Evolutionary conservation across 495 filamentous ascomycete genomes (phyloP).

Genomic region (Penicillium waksmanii): DNA sequence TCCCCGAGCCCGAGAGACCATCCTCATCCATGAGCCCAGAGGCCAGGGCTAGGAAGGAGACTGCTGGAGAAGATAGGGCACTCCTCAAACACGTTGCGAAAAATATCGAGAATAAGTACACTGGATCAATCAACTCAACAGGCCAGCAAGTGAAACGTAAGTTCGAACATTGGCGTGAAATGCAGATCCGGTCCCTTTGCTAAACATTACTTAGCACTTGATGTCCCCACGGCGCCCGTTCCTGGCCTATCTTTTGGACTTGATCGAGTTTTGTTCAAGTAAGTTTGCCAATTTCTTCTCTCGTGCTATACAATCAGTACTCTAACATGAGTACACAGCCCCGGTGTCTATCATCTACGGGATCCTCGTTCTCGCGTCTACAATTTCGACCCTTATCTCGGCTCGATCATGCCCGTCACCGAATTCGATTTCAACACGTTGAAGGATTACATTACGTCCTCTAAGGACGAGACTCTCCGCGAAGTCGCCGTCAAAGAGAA

Average conservation of each 20-base stretch:
- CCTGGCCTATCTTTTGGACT: constrained; percentile 77
- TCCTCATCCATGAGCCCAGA: neutral
- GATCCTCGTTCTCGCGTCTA: constrained; percentile 86
- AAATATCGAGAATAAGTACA: constrained; percentile 13
- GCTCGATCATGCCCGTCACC: constrained; percentile 83
- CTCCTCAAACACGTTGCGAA: constrained; percentile 16
- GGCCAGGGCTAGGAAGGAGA: neutral
- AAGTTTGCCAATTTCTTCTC: constrained; percentile 17
- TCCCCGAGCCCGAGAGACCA: neutral
- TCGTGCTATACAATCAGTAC: neutral
- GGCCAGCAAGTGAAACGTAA: constrained; percentile 25
- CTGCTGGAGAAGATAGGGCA: neutral
- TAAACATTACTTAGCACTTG: constrained; percentile 43
- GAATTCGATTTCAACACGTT: constrained; percentile 92
- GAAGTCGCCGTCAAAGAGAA: constrained; percentile 62
- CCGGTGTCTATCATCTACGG: constrained; percentile 88
- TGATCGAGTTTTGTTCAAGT: constrained; percentile 92
- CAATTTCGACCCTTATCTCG: constrained; percentile 95
- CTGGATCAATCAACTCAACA: constrained; percentile 21
- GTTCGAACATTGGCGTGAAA: constrained; percentile 6
- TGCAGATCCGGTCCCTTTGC: constrained; percentile 10
- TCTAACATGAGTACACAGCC: constrained; percentile 43
- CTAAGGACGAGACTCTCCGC: constrained; percentile 72
- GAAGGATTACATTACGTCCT: constrained; percentile 85
- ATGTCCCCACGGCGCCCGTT: constrained; percentile 60